Conservation (phyloP, 345 rosid genomes). For the Eucalyptus paniculata region DNA sequence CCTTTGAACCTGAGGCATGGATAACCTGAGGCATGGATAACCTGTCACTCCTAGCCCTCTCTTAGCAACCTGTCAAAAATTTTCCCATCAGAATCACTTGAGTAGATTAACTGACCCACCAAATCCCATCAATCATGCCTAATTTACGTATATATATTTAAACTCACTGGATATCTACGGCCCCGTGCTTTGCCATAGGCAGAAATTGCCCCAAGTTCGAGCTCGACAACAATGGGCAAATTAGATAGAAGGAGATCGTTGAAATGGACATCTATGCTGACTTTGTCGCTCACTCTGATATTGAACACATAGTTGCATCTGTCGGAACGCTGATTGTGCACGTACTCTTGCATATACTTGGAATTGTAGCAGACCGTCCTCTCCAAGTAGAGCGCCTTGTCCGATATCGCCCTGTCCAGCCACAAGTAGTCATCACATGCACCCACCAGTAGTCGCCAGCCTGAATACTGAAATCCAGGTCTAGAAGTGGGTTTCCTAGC, state of each 20-base stretch:
- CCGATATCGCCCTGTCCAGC: conserved; percentile 26
- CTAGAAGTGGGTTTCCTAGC: conserved; percentile 33
- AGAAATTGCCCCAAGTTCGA: neutral
- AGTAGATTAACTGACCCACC: neutral
- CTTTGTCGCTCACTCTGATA: neutral
- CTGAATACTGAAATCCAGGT: conserved; percentile 17
- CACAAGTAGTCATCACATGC: conserved; percentile 14
- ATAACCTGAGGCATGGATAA: conserved; percentile 20
- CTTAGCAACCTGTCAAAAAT: neutral
- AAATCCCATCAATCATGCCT: neutral
- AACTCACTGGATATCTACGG: neutral
- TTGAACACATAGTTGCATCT: conserved; percentile 13
- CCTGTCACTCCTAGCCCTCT: neutral
- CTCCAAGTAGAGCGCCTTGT: conserved; percentile 9
- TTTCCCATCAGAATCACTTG: neutral
- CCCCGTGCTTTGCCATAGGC: neutral
- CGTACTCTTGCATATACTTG: neutral
- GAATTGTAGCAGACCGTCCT: conserved; percentile 17
- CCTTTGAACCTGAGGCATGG: conserved; percentile 24
- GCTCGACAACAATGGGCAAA: neutral
- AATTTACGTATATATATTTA: neutral
- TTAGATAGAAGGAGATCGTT: conserved; percentile 9
- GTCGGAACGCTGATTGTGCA: neutral
- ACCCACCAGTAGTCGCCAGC: conserved; percentile 18
- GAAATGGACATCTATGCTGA: neutral